Evolutionary conservation across 73 alveolate species (phyloP), one percentile per base, ranked within the genome.

Genomic region (Stentor coeruleus): DNA sequence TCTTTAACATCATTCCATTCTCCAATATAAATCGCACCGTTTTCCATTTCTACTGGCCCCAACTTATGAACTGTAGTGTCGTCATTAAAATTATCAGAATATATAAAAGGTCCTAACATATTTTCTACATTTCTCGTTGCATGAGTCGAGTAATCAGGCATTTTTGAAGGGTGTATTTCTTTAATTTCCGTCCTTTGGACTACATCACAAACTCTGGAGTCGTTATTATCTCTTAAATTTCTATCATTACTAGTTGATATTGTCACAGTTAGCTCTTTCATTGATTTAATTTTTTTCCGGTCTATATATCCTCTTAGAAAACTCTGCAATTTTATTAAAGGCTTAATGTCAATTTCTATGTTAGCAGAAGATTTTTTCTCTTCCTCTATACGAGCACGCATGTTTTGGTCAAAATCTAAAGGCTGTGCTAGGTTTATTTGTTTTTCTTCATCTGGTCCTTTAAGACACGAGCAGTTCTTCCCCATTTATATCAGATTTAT

Each of bases 1-100:
- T 66, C 40, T 1, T 66, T 20, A 66, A 14, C 33, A 26, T 20
- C 14, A 40, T 66, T 66, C 89, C 89, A 87, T 84, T 87, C 92
- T 2, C 89, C 89, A 81, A 82, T 82, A 58, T 87, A 84, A 0
- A 72, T 87, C 39, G 92, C 92, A n/a, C 87, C 83, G 31, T 83
- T 87, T 30, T 83, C 89, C 81, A 87, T 74, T 82, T 74, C 88
- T 2, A 77, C 81, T 3, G 89, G 89, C 0, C 83, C 90, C 11
- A 20, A 40, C 39, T 66, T 20, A 26, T 20, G n/a, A 28, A 26
- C 33, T 14, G 79, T 20, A 26, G 20, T 15, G 37, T 1, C 14
- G 33, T 66, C 79, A 11, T 66, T 66, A 33, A 66, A 66, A 33
- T 1, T 20, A 20, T 66, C 79, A 28, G n/a, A 28, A 11, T 20